Conservation (phyloP, 2,329 filamentous ascomycete species). For the Pyricularia sp. region DNA sequence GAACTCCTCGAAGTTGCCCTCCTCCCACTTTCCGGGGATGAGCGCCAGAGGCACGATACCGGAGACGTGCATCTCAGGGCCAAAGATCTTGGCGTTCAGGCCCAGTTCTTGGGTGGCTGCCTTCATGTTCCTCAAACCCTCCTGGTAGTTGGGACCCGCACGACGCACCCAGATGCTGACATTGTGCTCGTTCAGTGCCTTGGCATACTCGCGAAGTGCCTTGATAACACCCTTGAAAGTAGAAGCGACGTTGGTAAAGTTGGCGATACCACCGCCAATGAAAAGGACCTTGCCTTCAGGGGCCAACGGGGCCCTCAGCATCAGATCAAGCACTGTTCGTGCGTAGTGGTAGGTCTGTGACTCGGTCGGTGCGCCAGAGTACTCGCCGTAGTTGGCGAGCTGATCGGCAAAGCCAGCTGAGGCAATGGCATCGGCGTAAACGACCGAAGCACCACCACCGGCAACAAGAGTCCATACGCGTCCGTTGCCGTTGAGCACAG, state of each 20-base stretch:
- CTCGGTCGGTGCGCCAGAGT: slow-evolving; percentile 97
- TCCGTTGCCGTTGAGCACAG: slow-evolving; percentile 82
- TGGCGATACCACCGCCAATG: slow-evolving; percentile 99
- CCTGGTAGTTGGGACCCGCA: slow-evolving; percentile 97
- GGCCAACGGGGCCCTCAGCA: slow-evolving; percentile 80
- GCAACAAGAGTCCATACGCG: slow-evolving; percentile 98
- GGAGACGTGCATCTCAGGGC: slow-evolving; percentile 87
- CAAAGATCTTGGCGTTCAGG: slow-evolving; percentile 58
- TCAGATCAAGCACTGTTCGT: slow-evolving; percentile 90
- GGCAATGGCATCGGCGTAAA: slow-evolving; percentile 97
- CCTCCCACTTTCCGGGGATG: slow-evolving; percentile 53
- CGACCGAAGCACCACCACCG: slow-evolving; percentile 98
- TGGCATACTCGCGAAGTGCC: slow-evolving; percentile 82
- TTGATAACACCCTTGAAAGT: slow-evolving; percentile 99
- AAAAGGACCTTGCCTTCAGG: slow-evolving; percentile 97
- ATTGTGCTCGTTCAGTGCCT: slow-evolving; percentile 86
- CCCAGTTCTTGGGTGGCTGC: slow-evolving; percentile 86
- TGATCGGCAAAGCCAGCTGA: slow-evolving; percentile 91
- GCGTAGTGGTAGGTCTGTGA: slow-evolving; percentile 99
- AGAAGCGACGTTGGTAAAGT: slow-evolving; percentile 99
- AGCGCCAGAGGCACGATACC: slow-evolving; percentile 94
- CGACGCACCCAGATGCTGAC: slow-evolving; percentile 92
- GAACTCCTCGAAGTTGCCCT: slow-evolving; percentile 53
- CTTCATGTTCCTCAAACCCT: slow-evolving; percentile 99
- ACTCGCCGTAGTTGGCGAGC: slow-evolving; percentile 99